Conservation (phyloP, 2,329 filamentous ascomycete species). For the Phyllosticta citribraziliensis region DNA sequence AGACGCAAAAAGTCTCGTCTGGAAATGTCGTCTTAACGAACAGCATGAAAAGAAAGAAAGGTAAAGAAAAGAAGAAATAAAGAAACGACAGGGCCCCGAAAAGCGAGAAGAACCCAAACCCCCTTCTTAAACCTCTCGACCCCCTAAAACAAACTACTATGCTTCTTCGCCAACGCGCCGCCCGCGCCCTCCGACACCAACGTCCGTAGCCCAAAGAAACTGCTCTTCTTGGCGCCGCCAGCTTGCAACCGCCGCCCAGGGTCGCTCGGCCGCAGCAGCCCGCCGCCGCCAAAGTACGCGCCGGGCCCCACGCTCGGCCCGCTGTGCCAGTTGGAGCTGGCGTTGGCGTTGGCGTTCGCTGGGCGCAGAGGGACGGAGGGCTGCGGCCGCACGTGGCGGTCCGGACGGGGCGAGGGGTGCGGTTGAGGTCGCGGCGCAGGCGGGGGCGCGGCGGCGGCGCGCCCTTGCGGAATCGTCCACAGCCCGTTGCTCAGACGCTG, state of each 20-base stretch:
- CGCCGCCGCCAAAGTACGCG: constrained; percentile 25
- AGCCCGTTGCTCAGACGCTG: constrained; percentile 2
- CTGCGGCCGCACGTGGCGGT: constrained; percentile 13
- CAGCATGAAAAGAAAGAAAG: too few species aligned
- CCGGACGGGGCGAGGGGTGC: background rate
- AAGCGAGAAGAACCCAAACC: too few species aligned
- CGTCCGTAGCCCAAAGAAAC: constrained; percentile 27
- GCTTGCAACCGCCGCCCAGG: constrained; percentile 20
- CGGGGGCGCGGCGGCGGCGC: background rate
- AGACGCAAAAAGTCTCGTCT: too few species aligned
- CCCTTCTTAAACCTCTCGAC: too few species aligned
- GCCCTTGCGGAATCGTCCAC: background rate
- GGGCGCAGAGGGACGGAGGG: constrained; percentile 3
- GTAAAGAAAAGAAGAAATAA: background rate
- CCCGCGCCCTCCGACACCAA: constrained; percentile 16
- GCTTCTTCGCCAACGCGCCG: constrained; percentile 29
- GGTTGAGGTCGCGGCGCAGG: background rate
- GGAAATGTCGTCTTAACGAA: too few species aligned
- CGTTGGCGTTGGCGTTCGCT: background rate
- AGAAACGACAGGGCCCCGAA: background rate
- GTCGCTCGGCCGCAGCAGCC: constrained; percentile 18
- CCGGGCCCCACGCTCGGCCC: constrained; percentile 19
- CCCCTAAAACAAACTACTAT: constrained; percentile 33
- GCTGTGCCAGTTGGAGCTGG: constrained; percentile 16
- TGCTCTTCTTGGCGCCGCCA: constrained; percentile 25